These are phyloP conservation scores for Paecilomyces sp. DNA, from an alignment of 2,329 filamentous ascomycete genomes.

Conservation along the genomic window DNA sequence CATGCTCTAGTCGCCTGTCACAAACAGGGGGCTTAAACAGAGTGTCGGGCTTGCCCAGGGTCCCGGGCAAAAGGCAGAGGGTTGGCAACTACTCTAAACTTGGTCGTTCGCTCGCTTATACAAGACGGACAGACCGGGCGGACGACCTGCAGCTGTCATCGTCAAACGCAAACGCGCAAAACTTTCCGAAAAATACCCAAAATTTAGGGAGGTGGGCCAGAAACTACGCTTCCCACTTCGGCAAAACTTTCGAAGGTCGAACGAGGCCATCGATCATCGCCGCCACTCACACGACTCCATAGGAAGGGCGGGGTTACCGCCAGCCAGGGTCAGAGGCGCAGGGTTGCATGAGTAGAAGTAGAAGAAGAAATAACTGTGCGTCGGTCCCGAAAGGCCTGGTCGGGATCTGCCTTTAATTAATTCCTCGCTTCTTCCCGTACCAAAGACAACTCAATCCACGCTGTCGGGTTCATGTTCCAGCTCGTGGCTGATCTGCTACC, in stretches of 20 bases:
- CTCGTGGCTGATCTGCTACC: background rate
- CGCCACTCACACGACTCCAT: background rate
- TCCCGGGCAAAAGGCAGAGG: background rate
- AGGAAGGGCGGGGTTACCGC: background rate
- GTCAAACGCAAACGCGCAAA: background rate
- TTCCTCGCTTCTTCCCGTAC: background rate
- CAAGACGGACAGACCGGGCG: background rate
- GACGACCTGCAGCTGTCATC: background rate
- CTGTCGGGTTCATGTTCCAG: constrained; percentile 2
- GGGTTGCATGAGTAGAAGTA: background rate
- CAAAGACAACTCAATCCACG: constrained; percentile 8
- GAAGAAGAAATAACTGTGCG: background rate
- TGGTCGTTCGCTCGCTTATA: background rate
- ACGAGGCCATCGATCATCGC: background rate
- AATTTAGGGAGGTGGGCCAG: background rate
- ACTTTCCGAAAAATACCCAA: background rate
- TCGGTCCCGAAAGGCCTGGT: background rate
- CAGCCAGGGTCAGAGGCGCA: background rate
- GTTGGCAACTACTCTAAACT: background rate
- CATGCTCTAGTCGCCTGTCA: constrained; percentile 9
- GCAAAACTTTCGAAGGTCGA: background rate
- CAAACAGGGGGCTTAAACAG: constrained; percentile 5
- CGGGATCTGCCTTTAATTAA: background rate
- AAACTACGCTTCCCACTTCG: background rate
- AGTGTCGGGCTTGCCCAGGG: background rate